A percentile compares a stretch with the other conserved stretches of the same genome.
Conservation (phyloP, 495 filamentous ascomycete species). For the Podospora comata region DNA sequence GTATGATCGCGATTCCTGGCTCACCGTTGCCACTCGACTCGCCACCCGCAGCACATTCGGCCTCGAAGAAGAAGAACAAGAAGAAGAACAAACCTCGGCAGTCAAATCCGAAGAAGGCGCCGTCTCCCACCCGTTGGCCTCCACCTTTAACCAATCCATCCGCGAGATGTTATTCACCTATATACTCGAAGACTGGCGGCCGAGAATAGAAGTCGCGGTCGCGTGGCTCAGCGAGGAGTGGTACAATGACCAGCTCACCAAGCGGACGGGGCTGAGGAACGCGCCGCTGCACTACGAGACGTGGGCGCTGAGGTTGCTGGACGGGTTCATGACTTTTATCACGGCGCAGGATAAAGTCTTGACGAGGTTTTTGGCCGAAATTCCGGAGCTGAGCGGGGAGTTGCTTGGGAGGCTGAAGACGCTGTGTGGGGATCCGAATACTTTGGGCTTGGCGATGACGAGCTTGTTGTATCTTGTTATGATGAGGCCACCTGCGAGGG, state of each 20-base stretch:
- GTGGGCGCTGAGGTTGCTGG: conserved; percentile 75
- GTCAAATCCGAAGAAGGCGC: conserved; percentile 50
- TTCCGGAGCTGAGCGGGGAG: conserved; percentile 69
- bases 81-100: not conserved
- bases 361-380: conserved; percentile 86
- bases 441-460: conserved; percentile 47
- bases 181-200: conserved; percentile 85
- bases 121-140: conserved; percentile 45
- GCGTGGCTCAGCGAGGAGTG: conserved; percentile 96
- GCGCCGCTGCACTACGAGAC: conserved; percentile 67
- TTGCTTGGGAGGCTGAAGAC: conserved; percentile 72
- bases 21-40: conserved; percentile 78
- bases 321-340: conserved; percentile 83
- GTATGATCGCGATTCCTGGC: conserved; percentile 87
- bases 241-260: conserved; percentile 80
- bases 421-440: conserved; percentile 84
- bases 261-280: conserved; percentile 38
- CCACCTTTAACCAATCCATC: conserved; percentile 48
- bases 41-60: conserved; percentile 75
- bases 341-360: conserved; percentile 83
- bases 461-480: conserved; percentile 70
- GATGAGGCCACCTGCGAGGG: conserved; percentile 77
- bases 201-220: conserved; percentile 79
- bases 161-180: conserved; percentile 77
- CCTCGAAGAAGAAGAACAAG: conserved; percentile 46